Evolutionary conservation across 176 grass and related monocot genomes (phyloP).

Genomic region (Hordeum marinum): DNA sequence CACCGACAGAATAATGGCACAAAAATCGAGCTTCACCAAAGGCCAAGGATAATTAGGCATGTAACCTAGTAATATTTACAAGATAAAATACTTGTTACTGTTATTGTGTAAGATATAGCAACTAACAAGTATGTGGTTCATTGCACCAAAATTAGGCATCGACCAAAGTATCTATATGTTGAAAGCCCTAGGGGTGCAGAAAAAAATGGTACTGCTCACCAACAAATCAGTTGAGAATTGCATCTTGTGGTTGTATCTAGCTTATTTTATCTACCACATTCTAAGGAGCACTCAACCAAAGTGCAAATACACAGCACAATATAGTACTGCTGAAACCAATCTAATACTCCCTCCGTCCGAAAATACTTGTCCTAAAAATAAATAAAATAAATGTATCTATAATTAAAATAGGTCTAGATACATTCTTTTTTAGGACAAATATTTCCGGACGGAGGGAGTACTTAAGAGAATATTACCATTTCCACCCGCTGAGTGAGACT

Average conservation of each 20-base stretch:
- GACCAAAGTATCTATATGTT: not conserved
- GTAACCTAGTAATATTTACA: not conserved
- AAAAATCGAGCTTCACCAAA: not conserved
- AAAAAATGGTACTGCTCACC: not conserved
- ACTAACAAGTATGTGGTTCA: not conserved
- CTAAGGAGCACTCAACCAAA: constrained; percentile 2
- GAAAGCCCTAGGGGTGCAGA: not conserved
- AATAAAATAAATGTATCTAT: no score
- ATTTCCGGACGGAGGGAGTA: no score
- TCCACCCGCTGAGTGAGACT: constrained; percentile 52
- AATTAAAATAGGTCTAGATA: no score
- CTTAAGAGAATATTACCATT: constrained; percentile 55
- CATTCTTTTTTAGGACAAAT: no score
- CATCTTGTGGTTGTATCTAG: not conserved
- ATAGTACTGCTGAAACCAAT: not conserved
- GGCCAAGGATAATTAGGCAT: not conserved
- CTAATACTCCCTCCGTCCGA: no score
- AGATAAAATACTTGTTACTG: not conserved
- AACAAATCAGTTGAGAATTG: not conserved
- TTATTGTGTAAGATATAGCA: not conserved
- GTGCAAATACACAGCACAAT: not conserved
- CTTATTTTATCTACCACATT: constrained; percentile 11
- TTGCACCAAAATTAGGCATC: not conserved
- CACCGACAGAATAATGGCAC: constrained; percentile 13
- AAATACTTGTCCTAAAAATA: no score